Percentiles rank a stretch among this genome's conserved stretches.
These are phyloP conservation scores for Emydomyces testavorans DNA, from an alignment of 2,329 filamentous ascomycete genomes.

Conservation along the genomic window DNA sequence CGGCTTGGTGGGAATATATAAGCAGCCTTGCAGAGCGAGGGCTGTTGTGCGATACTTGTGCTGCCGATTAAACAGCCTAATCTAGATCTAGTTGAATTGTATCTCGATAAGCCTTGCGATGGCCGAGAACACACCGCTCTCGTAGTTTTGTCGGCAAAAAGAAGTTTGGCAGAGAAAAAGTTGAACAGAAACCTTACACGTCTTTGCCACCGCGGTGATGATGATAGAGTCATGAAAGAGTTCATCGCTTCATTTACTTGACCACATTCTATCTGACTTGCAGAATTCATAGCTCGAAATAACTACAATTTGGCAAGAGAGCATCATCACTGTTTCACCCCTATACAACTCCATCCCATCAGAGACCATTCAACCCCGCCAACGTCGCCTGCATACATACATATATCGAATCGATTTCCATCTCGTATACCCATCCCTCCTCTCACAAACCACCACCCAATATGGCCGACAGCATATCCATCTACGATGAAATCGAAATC, in stretches of 20 bases:
- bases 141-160: too few relatives aligned
- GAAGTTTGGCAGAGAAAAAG: too few relatives aligned
- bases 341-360: too few relatives aligned
- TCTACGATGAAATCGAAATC: constrained; percentile 98
- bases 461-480: constrained; percentile 57
- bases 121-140: too few relatives aligned
- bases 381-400: neutral
- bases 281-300: neutral
- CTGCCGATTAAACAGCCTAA: too few relatives aligned
- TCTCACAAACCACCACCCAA: constrained; percentile 15
- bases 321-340: neutral
- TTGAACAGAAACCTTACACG: too few relatives aligned
- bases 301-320: neutral
- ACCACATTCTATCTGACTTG: neutral
- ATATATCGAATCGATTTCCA: neutral
- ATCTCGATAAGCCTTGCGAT: too few relatives aligned
- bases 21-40: neutral
- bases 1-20: constrained; percentile 18
- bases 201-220: too few relatives aligned
- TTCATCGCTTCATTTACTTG: too few relatives aligned
- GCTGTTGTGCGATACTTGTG: too few relatives aligned
- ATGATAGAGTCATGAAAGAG: too few relatives aligned
- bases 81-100: too few relatives aligned
- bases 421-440: neutral
- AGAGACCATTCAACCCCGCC: neutral